phyloP scores from a whole-genome alignment of 2,329 filamentous ascomycete genomes.

The Aspergillus ochraceoroseus region DNA sequence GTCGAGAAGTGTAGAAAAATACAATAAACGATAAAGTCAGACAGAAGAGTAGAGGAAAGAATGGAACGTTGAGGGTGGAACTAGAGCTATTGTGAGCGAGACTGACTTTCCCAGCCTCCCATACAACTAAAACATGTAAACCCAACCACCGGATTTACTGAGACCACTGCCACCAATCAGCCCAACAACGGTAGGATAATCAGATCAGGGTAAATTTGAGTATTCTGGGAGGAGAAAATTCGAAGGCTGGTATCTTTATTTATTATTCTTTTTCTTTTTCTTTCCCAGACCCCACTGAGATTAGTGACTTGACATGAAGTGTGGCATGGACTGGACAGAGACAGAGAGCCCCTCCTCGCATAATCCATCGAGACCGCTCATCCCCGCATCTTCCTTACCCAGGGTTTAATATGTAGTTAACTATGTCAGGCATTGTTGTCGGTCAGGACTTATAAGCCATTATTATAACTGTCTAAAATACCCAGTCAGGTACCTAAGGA shows the following conservation, averaged over 20 bases:
- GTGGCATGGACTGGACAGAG: too few species aligned
- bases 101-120: constrained; percentile 30
- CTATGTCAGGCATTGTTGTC: not conserved
- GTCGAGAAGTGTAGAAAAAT: constrained; percentile 3
- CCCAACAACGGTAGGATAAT: constrained; percentile 2
- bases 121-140: constrained; percentile 18
- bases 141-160: constrained; percentile 37
- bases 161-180: constrained; percentile 18
- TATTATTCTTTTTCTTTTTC: not conserved
- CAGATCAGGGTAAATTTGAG: constrained; percentile 4
- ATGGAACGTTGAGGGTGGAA: constrained; percentile 14
- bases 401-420: too few species aligned
- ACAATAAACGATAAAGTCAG: constrained; percentile 9
- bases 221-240: constrained; percentile 5
- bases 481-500: too few species aligned
- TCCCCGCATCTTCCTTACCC: constrained; percentile 12
- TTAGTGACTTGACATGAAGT: not conserved
- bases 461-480: constrained; percentile 1
- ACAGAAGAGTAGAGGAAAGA: constrained; percentile 17
- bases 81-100: constrained; percentile 1
- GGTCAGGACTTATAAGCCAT: not conserved
- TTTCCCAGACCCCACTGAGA: not conserved
- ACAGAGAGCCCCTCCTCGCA: not conserved
- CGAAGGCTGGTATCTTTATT: constrained; percentile 4
- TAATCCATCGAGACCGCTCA: not conserved